These are phyloP conservation scores for Millerozyma acaciae DNA, from an alignment of 805 yeast genomes.

Conservation along the genomic window DNA sequence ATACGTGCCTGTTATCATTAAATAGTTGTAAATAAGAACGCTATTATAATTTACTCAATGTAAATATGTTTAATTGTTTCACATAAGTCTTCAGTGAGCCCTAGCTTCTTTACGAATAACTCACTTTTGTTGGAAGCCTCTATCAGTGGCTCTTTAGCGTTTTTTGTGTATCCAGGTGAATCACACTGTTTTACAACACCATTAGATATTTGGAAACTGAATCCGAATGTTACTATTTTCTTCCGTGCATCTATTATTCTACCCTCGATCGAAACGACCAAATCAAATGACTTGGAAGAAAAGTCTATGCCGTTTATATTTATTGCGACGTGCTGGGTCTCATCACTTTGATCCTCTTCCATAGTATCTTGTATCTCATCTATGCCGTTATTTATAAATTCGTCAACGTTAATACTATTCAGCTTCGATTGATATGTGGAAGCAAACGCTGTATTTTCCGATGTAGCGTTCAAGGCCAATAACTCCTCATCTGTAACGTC, in stretches of 20 bases:
- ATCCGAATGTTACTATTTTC: slow-evolving; percentile 6
- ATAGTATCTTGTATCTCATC: not conserved
- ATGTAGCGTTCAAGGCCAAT: slow-evolving; percentile 27
- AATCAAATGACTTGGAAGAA: slow-evolving; percentile 19
- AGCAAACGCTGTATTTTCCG: slow-evolving; percentile 19
- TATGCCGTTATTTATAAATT: slow-evolving; percentile 21
- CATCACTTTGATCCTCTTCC: too few relatives aligned
- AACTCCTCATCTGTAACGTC: slow-evolving; percentile 40
- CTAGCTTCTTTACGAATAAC: slow-evolving; percentile 23
- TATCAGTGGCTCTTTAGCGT: slow-evolving; percentile 20
- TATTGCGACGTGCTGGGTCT: too few relatives aligned
- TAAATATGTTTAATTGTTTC: slow-evolving; percentile 16
- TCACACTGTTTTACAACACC: slow-evolving; percentile 24
- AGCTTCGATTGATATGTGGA: slow-evolving; percentile 11
- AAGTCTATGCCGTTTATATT: too few relatives aligned
- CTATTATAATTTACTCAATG: not conserved
- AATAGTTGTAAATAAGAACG: too few relatives aligned
- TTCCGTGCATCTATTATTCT: slow-evolving; percentile 6
- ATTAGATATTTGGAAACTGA: slow-evolving; percentile 26
- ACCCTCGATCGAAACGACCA: slow-evolving; percentile 18
- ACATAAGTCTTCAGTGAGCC: slow-evolving; percentile 29
- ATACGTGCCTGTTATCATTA: too few relatives aligned
- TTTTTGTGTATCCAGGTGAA: slow-evolving; percentile 5
- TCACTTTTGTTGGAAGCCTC: slow-evolving; percentile 10
- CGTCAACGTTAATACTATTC: slow-evolving; percentile 17